phyloP scores from a whole-genome alignment of 2,329 filamentous ascomycete genomes.

The Fusarium multiceps region DNA sequence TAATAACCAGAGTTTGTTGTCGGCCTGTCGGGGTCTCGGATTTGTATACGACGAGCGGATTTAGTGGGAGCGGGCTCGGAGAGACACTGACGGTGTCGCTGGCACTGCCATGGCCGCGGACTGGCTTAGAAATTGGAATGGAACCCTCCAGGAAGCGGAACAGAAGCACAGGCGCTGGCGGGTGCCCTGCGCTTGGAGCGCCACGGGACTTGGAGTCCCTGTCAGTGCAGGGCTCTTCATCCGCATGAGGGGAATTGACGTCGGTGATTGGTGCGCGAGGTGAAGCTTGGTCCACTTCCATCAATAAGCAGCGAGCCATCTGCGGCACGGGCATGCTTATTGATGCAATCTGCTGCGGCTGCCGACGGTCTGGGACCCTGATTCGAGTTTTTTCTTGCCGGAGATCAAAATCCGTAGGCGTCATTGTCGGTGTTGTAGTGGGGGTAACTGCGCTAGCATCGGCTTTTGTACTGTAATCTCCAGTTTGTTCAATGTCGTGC shows the following conservation, averaged over 20 bases:
- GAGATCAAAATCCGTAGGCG: conserved; percentile 41
- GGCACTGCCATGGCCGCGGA: conserved; percentile 2
- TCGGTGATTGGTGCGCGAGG: conserved; percentile 44
- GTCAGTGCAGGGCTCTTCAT: conserved; percentile 31
- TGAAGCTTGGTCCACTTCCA: conserved; percentile 34
- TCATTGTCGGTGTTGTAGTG: conserved; percentile 34
- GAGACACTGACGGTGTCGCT: conserved; percentile 16
- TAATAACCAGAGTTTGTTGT: conserved; percentile 24
- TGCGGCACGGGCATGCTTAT: conserved; percentile 35
- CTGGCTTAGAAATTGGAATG: conserved; percentile 38
- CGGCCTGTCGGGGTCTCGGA: conserved; percentile 32
- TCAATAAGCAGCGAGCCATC: conserved; percentile 38
- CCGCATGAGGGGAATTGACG: conserved; percentile 35
- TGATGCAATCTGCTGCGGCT: conserved; percentile 41
- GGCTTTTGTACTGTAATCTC: conserved; percentile 32
- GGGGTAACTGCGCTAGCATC: conserved; percentile 20
- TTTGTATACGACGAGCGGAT: conserved; percentile 39
- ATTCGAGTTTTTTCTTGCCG: conserved; percentile 32
- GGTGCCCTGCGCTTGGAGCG: conserved; percentile 29
- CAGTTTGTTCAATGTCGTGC: conserved; percentile 17
- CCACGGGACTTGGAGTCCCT: conserved; percentile 29
- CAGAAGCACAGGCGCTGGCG: conserved; percentile 23
- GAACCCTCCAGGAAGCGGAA: conserved; percentile 35
- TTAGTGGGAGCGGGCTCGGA: conserved; percentile 33
- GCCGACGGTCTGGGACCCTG: conserved; percentile 35